A percentile compares a stretch with the other conserved stretches of the same genome.
phyloP scores from a whole-genome alignment of 257 asterid genomes.

The Cruciata laevipes region DNA sequence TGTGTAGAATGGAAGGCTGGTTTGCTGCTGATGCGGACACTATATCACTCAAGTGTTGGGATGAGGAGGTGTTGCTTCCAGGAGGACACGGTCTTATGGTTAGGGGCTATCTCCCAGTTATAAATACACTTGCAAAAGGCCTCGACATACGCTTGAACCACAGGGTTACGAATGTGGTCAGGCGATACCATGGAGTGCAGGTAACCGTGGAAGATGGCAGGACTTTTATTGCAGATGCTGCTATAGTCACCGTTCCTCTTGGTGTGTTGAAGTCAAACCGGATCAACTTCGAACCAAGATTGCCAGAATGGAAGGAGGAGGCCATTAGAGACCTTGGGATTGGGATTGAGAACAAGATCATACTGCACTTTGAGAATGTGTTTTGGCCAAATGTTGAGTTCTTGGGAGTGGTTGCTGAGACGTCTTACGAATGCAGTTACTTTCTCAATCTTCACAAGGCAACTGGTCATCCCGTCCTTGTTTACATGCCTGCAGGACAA shows the following conservation, averaged over 20 bases:
- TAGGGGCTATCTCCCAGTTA: slow-evolving; percentile 88
- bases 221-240: slow-evolving; percentile 88
- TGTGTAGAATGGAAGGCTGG: slow-evolving; percentile 98
- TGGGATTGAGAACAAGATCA: slow-evolving; percentile 94
- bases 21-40: slow-evolving; percentile 98
- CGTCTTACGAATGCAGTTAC: slow-evolving; percentile 79
- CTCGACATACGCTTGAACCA: slow-evolving; percentile 82
- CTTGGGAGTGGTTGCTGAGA: slow-evolving; percentile 87
- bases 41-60: slow-evolving; percentile 90
- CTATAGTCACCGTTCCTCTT: slow-evolving; percentile 73
- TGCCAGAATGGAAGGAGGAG: slow-evolving; percentile 92
- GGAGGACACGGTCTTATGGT: slow-evolving; percentile 99
- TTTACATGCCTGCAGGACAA: slow-evolving; percentile 95
- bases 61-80: slow-evolving; percentile 94
- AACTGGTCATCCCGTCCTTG: slow-evolving; percentile 83
- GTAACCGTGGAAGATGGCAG: slow-evolving; percentile 83
- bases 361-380: slow-evolving; percentile 65
- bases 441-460: slow-evolving; percentile 97
- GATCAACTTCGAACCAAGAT: slow-evolving; percentile 74
- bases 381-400: slow-evolving; percentile 99
- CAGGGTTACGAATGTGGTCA: slow-evolving; percentile 70
- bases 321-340: slow-evolving; percentile 82
- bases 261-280: slow-evolving; percentile 79
- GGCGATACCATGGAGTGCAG: slow-evolving; percentile 75
- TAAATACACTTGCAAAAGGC: slow-evolving; percentile 88